Evolutionary conservation across 768 basidiomycete species (phyloP), one percentile per base, ranked within the genome.

Genomic region (Coprinopsis marcescibilis): DNA sequence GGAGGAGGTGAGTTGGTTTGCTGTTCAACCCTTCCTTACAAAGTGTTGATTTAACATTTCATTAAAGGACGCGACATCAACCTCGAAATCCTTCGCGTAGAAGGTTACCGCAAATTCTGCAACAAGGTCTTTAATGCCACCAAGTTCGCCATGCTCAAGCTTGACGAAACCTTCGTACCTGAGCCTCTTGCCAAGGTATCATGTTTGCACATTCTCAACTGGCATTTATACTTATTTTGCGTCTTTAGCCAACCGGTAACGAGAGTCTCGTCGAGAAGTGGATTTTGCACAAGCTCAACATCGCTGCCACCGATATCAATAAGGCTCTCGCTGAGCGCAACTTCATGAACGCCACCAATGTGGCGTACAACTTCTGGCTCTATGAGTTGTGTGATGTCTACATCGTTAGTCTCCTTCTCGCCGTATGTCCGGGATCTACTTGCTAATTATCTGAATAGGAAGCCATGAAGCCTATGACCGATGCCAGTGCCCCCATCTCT

Each of bases 91-190:
- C 66, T 91, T 52, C 84, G 93, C 43, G 92, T 98, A 25, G 94
- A 98, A 67, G 96, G 94, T 2, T 98, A 98, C 66, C 83, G 96
- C 65, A 98, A 98, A 67, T 99, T 99, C 73, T 98, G 96, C 72
- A 99, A 99, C 72, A 98, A 98, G 73, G 82, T 98, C 21, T 98
- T 95, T 77, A 99, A 99, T 60, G 96, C 96, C 1, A 97, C 93
- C 39, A 94, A 94, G 66, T 98, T 99, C 57, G 95, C 94, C n/a
- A 92, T 98, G 87, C 80, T 97, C 64, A 95, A 95, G 69, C 73
- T 99, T 25, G 93, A 92, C 47, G 81, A 81, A 32, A 65, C 72
- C 33, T 98, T 96, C 56, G 80, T 85, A 24, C 92, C 95, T 13
- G 72, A 80, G 49, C 68, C 80, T 1, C 69, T 74, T 2, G 68